A percentile compares a stretch with the other conserved stretches of the same genome.
phyloP scores from a whole-genome alignment of 1,284 basidiomycete species.

The Chiua sp. region DNA sequence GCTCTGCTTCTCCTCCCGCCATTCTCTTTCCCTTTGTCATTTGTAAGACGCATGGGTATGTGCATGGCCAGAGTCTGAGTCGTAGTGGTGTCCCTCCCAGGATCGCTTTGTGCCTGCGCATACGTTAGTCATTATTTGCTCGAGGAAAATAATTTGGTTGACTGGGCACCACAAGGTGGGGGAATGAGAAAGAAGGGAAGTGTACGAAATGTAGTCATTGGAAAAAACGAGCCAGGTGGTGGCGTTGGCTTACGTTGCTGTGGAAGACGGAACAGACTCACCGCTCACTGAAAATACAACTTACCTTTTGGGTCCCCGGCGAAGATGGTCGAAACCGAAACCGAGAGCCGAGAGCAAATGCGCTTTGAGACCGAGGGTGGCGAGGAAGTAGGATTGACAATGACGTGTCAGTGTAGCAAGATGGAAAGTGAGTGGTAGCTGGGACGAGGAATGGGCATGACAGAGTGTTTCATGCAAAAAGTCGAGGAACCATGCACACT shows the following conservation, averaged over 20 bases:
- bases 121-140: constrained; percentile 75
- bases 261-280: background rate
- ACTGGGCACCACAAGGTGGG: constrained; percentile 81
- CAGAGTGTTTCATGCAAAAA: too few species aligned
- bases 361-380: too few species aligned
- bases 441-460: too few species aligned
- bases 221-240: background rate
- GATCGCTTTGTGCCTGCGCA: constrained; percentile 83
- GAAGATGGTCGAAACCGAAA: too few species aligned
- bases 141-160: constrained; percentile 57
- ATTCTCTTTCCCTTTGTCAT: constrained; percentile 55
- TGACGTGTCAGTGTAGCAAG: too few species aligned
- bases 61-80: too few species aligned
- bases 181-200: constrained; percentile 19
- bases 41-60: constrained; percentile 3
- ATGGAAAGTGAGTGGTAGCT: too few species aligned
- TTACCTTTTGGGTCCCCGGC: constrained; percentile 7
- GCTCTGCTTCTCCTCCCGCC: constrained; percentile 19
- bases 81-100: constrained; percentile 62
- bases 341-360: too few species aligned
- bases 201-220: background rate
- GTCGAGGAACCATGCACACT: too few species aligned
- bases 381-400: too few species aligned
- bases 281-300: background rate
- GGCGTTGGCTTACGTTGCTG: background rate